Evolutionary conservation across 352 stramenopile genomes (phyloP).

Genomic region (Globisporangium cystogenes): DNA sequence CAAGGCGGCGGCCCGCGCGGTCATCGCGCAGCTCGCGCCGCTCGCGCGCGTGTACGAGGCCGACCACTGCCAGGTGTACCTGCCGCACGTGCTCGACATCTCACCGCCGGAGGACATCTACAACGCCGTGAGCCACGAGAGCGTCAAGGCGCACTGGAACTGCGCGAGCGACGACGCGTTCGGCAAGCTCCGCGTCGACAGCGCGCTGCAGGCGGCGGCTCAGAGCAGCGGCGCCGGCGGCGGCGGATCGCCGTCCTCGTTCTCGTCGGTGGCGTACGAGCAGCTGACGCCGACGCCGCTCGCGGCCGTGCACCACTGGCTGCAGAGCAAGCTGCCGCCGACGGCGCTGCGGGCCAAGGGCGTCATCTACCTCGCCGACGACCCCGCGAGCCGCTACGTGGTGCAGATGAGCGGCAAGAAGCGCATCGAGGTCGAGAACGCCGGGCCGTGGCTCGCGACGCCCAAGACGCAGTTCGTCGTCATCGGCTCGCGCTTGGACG

Average conservation of each 20-base stretch:
- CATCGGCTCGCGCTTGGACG: constrained; percentile 43
- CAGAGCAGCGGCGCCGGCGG: too few relatives aligned
- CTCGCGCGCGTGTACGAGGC: constrained; percentile 64
- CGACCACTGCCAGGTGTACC: constrained; percentile 47
- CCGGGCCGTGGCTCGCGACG: constrained; percentile 42
- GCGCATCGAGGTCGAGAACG: constrained; percentile 59
- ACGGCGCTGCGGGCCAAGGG: constrained; percentile 53
- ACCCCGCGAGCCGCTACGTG: constrained; percentile 53
- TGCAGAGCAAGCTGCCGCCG: constrained; percentile 26
- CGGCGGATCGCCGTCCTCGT: constrained; percentile 20
- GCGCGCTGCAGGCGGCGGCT: not conserved
- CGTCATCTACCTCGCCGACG: constrained; percentile 56
- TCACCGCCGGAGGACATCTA: constrained; percentile 44
- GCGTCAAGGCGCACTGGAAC: constrained; percentile 54
- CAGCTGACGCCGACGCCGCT: constrained; percentile 29
- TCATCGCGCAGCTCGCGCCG: constrained; percentile 41
- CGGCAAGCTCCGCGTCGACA: constrained; percentile 31
- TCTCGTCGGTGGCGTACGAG: constrained; percentile 47
- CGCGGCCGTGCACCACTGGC: constrained; percentile 43
- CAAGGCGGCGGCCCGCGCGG: constrained; percentile 18
- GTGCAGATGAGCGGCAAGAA: constrained; percentile 67
- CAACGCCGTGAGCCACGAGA: constrained; percentile 59
- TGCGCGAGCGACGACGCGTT: constrained; percentile 26
- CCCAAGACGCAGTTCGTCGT: constrained; percentile 74
- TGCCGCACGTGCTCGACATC: constrained; percentile 74